Evolutionary conservation across 441 rosid species (phyloP).

Genomic region (Jatropha multifida): DNA sequence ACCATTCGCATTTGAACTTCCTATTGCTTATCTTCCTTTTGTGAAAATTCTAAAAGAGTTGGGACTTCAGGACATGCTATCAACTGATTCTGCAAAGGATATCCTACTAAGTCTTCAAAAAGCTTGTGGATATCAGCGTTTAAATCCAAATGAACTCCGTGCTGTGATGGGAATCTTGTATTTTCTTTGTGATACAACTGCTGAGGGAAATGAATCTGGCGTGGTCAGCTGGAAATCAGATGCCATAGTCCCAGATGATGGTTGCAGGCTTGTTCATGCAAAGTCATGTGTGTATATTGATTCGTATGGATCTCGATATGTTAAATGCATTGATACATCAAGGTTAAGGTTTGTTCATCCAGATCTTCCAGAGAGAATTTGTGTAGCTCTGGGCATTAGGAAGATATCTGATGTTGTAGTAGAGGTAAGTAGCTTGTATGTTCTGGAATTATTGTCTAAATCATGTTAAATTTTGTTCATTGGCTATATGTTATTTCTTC

Average conservation of each 20-base stretch:
- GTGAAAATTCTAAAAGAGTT: slow-evolving; percentile 81
- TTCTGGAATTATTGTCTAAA: slow-evolving; percentile 12
- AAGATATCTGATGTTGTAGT: slow-evolving; percentile 88
- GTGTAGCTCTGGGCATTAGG: slow-evolving; percentile 66
- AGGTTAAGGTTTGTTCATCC: slow-evolving; percentile 91
- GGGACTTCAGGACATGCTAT: slow-evolving; percentile 85
- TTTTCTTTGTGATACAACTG: slow-evolving; percentile 61
- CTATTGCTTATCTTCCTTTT: slow-evolving; percentile 78
- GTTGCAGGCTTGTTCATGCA: slow-evolving; percentile 94
- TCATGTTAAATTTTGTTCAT: slow-evolving; percentile 16
- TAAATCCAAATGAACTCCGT: slow-evolving; percentile 97
- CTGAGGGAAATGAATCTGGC: slow-evolving; percentile 35
- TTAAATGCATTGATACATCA: slow-evolving; percentile 69
- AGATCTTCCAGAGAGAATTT: slow-evolving; percentile 74
- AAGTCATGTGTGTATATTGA: slow-evolving; percentile 77
- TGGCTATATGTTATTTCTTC: slow-evolving; percentile 24
- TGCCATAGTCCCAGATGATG: slow-evolving; percentile 90
- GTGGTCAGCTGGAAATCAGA: slow-evolving; percentile 46
- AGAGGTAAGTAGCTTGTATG: slow-evolving; percentile 55
- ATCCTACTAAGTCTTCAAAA: slow-evolving; percentile 76
- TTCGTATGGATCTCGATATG: slow-evolving; percentile 75
- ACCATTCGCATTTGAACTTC: slow-evolving; percentile 97
- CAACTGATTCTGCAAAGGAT: slow-evolving; percentile 70
- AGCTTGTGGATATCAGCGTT: slow-evolving; percentile 83
- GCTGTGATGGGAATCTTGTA: slow-evolving; percentile 91